These are phyloP conservation scores for Rhodotorula sp. DNA, from an alignment of 1,284 basidiomycete species.

Conservation along the genomic window DNA sequence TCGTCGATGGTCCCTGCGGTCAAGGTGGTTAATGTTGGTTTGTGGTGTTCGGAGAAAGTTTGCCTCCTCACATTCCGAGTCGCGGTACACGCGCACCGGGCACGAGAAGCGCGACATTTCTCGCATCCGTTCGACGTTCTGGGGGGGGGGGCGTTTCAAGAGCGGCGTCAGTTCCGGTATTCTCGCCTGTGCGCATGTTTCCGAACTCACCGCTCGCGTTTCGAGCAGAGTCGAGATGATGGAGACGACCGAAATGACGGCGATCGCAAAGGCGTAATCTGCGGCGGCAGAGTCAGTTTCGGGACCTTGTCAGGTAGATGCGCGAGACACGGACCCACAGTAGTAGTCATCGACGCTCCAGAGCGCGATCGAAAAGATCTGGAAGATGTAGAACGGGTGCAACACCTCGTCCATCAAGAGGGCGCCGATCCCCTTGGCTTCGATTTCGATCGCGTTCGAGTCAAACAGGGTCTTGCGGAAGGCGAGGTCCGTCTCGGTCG, in stretches of 20 bases:
- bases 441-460: constrained; percentile 84
- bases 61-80: constrained; percentile 65
- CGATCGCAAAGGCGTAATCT: constrained; percentile 98
- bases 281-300: constrained; percentile 47
- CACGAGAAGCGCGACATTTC: constrained; percentile 95
- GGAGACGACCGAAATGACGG: constrained; percentile 82
- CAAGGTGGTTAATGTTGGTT: too few species aligned
- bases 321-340: constrained; percentile 26
- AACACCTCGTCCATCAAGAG: constrained; percentile 92
- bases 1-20: constrained; percentile 66
- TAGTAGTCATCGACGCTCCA: constrained; percentile 84
- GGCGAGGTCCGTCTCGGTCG: constrained; percentile 56
- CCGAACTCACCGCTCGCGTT: constrained; percentile 70
- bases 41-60: neutral
- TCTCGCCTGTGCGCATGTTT: too few species aligned
- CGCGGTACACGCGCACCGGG: constrained; percentile 68
- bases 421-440: constrained; percentile 76
- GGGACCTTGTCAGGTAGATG: too few species aligned
- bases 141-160: too few species aligned
- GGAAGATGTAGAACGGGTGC: constrained; percentile 97
- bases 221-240: constrained; percentile 86
- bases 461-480: constrained; percentile 80
- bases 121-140: constrained; percentile 88
- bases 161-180: too few species aligned
- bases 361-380: constrained; percentile 90